Evolutionary conservation across 108 stramenopile genomes (phyloP).

Genomic region (Pseudonitzschia multiseries): DNA sequence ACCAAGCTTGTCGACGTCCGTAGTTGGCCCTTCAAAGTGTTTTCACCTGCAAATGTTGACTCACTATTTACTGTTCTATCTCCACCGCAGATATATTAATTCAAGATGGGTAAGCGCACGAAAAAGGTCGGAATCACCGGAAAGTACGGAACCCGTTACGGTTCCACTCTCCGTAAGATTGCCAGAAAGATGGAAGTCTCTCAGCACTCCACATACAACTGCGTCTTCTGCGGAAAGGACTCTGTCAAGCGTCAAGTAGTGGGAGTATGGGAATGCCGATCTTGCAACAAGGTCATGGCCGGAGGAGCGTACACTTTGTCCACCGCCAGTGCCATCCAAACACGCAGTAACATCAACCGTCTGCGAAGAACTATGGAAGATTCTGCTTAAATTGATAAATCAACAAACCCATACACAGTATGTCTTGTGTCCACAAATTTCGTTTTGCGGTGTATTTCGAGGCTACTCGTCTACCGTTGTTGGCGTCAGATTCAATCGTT

Average conservation of each 20-base stretch:
- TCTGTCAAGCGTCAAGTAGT: conserved; percentile 91
- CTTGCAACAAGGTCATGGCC: conserved; percentile 94
- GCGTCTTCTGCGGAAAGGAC: conserved; percentile 98
- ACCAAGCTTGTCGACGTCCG: no score
- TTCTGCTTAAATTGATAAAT: conserved; percentile 40
- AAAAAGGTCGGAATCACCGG: conserved; percentile 99
- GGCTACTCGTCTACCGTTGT: no score
- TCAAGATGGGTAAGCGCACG: conserved; percentile 97
- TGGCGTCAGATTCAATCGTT: no score
- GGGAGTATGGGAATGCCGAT: conserved; percentile 97
- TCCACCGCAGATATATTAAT: conserved; percentile 16
- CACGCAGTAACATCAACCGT: conserved; percentile 94
- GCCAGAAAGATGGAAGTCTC: conserved; percentile 99
- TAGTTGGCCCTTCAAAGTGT: no score
- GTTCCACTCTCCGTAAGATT: conserved; percentile 99
- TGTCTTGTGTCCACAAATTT: no score
- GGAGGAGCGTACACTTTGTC: conserved; percentile 99
- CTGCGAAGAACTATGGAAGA: conserved; percentile 87
- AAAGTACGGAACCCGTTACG: conserved; percentile 99
- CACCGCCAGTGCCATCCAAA: conserved; percentile 93
- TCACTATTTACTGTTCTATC: not conserved
- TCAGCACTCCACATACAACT: conserved; percentile 98
- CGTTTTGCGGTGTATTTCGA: no score
- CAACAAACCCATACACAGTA: not conserved
- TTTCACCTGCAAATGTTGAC: not conserved